Conservation (phyloP, 257 asterid species). For the Mentha longifolia region DNA sequence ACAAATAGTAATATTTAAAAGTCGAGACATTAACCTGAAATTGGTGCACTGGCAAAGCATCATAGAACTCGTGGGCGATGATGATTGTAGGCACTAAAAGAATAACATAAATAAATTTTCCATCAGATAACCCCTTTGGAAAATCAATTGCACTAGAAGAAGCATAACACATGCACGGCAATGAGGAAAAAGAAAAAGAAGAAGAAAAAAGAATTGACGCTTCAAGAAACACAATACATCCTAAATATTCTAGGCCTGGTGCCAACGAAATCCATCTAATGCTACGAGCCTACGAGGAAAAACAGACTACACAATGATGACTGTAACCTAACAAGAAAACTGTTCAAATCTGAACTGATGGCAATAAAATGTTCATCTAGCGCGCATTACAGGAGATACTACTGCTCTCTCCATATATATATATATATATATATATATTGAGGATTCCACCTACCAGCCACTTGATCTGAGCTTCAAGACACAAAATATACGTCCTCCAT, state of each 20-base stretch:
- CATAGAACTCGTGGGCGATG: conserved; percentile 94
- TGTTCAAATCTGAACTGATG: background rate
- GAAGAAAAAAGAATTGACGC: too few species aligned
- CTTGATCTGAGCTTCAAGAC: background rate
- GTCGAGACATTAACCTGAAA: conserved; percentile 76
- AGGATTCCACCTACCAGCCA: conserved; percentile 4
- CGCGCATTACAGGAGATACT: background rate
- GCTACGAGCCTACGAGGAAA: background rate
- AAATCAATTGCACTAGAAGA: conserved; percentile 20
- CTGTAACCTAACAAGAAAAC: background rate
- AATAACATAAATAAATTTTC: conserved; percentile 1
- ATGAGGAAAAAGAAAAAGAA: too few species aligned
- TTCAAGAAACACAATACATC: background rate
- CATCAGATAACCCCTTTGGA: conserved; percentile 26
- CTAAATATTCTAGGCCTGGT: too few species aligned
- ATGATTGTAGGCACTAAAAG: conserved; percentile 85
- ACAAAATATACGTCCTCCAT: background rate
- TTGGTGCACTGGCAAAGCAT: conserved; percentile 98
- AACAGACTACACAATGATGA: background rate
- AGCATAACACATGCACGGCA: background rate
- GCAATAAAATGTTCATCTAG: background rate
- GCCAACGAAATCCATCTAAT: conserved; percentile 18
- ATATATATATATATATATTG: too few species aligned
- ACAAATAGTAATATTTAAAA: conserved; percentile 16
- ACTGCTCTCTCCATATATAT: background rate